phyloP scores from a whole-genome alignment of 805 yeast species.

The Candida sanyiensis region DNA sequence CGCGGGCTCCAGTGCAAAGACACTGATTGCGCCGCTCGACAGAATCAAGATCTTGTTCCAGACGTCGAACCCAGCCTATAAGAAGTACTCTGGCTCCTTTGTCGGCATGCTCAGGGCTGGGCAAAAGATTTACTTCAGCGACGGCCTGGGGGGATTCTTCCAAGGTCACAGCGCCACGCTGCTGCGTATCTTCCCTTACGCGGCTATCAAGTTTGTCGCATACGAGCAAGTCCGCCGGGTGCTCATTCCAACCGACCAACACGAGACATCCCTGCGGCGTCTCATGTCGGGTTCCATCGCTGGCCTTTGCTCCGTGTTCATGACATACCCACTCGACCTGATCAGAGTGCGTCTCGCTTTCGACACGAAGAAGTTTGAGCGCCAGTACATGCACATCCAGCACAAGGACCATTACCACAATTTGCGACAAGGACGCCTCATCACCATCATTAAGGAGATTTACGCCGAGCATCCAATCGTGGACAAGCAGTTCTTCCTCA shows the following conservation, averaged over 20 bases:
- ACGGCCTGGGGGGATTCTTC: constrained; percentile 77
- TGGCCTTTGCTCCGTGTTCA: constrained; percentile 79
- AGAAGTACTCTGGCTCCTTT: constrained; percentile 73
- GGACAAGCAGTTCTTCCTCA: constrained; percentile 17
- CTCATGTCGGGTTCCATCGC: constrained; percentile 85
- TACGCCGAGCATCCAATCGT: constrained; percentile 24
- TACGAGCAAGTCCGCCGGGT: constrained; percentile 85
- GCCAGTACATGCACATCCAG: constrained; percentile 15
- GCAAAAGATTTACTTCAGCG: constrained; percentile 52
- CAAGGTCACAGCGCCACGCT: constrained; percentile 96
- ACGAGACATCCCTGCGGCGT: constrained; percentile 79
- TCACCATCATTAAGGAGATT: constrained; percentile 22
- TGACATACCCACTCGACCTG: constrained; percentile 89
- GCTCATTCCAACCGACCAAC: constrained; percentile 65
- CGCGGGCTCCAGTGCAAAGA: constrained; percentile 95
- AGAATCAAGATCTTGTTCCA: constrained; percentile 93
- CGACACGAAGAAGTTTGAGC: constrained; percentile 45
- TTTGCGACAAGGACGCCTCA: constrained; percentile 27
- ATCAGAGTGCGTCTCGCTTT: constrained; percentile 89
- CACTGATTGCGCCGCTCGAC: constrained; percentile 91
- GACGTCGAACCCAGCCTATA: constrained; percentile 86
- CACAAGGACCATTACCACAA: constrained; percentile 22
- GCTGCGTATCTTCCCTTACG: constrained; percentile 89
- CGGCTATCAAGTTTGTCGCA: constrained; percentile 93
- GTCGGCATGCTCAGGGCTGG: constrained; percentile 74